Evolutionary conservation across 371 early-diverging fungal genomes (phyloP), one percentile per base, ranked within the genome.

Genomic region (Mortierella sp.): DNA sequence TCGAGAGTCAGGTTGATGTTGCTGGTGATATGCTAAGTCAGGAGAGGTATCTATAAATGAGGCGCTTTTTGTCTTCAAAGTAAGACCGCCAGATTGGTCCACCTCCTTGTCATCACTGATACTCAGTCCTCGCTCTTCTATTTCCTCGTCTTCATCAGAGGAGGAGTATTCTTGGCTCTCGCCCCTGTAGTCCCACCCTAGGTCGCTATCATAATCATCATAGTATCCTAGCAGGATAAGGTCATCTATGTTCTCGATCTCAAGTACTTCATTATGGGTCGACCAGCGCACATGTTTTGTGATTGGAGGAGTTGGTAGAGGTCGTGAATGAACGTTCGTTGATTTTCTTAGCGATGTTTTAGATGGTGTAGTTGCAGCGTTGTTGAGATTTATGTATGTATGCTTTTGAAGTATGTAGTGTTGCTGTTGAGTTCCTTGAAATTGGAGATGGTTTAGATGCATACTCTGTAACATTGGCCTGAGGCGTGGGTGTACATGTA

Each of bases 191-290:
- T 69, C 58, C 74, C 74, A 74, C 3, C 67, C 76, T 32, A 66
- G 40, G 15, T 65, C 69, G 38, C 63, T 32, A 45, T 76, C 76
- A 50, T 70, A 67, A 52, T 61, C 76, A 16, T 66, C 63, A 40
- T 58, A 69, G 52, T 70, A 76, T 13, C 76, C 67, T 58, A 70
- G 4, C 50, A 47, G 13, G 10, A 62, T 57, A 61, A 70, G 50
- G 2, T 76, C 76, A 13, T 76, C 76, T 1, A 69, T 48, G 41
- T 67, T 69, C 9, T 76, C 71, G 22, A 76, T 76, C 55, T 71
- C 65, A 0, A 70, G 16, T 24, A 71, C 47, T n/a, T 70, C 67
- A 15, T 64, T 40, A 16, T 70, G 32, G 9, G 41, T 33, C 10
- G 69, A 71, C 70, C 70, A 76, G 7, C 60, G 67, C 40, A 76